Conservation (phyloP, 345 rosid genomes). For the Kandelia obovata region DNA sequence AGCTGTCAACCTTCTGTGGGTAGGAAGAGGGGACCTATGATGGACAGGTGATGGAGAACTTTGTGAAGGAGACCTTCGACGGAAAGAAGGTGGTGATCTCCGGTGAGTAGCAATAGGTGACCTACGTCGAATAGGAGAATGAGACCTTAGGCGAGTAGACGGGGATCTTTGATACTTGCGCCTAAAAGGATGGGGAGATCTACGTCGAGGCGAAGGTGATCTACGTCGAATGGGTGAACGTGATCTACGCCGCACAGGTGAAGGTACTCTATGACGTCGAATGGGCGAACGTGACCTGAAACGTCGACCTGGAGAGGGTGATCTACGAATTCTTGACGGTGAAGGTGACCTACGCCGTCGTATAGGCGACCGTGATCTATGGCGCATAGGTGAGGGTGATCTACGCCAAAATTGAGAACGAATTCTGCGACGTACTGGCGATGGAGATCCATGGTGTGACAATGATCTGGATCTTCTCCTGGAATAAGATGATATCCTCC, state of each 20-base stretch:
- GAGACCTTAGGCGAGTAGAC: constrained; percentile 27
- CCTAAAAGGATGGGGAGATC: constrained; percentile 5
- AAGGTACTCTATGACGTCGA: constrained; percentile 24
- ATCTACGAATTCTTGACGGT: constrained; percentile 25
- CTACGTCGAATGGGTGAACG: constrained; percentile 20
- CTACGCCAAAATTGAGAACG: constrained; percentile 22
- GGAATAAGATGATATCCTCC: constrained; percentile 44
- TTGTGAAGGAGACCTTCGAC: constrained; percentile 38
- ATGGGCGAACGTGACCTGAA: constrained; percentile 42
- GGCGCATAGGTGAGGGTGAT: constrained; percentile 42
- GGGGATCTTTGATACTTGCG: constrained; percentile 38
- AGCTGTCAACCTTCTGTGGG: constrained; percentile 34
- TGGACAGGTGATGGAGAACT: constrained; percentile 49
- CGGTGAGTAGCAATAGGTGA: constrained; percentile 35
- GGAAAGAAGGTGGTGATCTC: constrained; percentile 44
- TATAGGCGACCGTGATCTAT: constrained; percentile 34
- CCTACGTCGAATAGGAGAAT: constrained; percentile 25
- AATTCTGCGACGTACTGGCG: constrained; percentile 22
- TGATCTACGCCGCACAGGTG: constrained; percentile 30
- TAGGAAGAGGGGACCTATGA: constrained; percentile 42
- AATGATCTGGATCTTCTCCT: constrained; percentile 55
- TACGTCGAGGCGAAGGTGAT: constrained; percentile 14
- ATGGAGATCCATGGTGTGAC: constrained; percentile 18
- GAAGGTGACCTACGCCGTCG: constrained; percentile 35
- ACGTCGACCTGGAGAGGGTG: constrained; percentile 28